Evolutionary conservation across 495 filamentous ascomycete species (phyloP), one percentile per base, ranked within the genome.

Genomic region (Aspergillus ellipticus): DNA sequence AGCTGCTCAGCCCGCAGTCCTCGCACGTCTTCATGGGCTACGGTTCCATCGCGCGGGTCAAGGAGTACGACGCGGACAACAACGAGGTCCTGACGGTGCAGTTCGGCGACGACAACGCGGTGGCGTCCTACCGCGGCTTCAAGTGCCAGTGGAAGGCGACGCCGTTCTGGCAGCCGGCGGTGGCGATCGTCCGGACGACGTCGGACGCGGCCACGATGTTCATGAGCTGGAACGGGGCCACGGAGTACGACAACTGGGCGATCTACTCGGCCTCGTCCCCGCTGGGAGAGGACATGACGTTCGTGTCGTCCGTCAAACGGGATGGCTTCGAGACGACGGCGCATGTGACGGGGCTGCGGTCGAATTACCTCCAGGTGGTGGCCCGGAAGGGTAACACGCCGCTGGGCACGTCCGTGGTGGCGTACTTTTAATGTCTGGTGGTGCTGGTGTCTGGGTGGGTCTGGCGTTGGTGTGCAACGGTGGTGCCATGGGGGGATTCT

Each of bases 1-100:
- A 81, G 56, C 62, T 74, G 3, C 64, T 82, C 21, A 62, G 57
- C 48, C 57, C 63, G 26, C 52, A 55, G 2, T 67, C 71, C 49
- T 68, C 67, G 10, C 76, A 81, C 56, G 69, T 69, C 8, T 55
- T 82, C 35, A 49, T 80, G 59, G 75, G 63, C 42, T 84, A 78
- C 61, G 82, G 81, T 0, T 72, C 72, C 28, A 75, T 76, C 46
- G 62, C 79, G 20, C 71, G 75, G 3, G 54, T 83, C 19, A 79
- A 79, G 15, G 82, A 83, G 53, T 79, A 68, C 51, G 67, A 70
- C 43, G 65, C 53, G 26, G 53, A 65, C 17, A 61, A 63, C 49
- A 66, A 69, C 21, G 63, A 64, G 35, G 65, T 72, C 16, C 64
- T 69, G 47, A 72, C 68, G 24, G 71, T 68, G 6, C 57, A 67